Evolutionary conservation across 768 basidiomycete species (phyloP), one percentile per base, ranked within the genome.

Genomic region (Amanita phalloides): DNA sequence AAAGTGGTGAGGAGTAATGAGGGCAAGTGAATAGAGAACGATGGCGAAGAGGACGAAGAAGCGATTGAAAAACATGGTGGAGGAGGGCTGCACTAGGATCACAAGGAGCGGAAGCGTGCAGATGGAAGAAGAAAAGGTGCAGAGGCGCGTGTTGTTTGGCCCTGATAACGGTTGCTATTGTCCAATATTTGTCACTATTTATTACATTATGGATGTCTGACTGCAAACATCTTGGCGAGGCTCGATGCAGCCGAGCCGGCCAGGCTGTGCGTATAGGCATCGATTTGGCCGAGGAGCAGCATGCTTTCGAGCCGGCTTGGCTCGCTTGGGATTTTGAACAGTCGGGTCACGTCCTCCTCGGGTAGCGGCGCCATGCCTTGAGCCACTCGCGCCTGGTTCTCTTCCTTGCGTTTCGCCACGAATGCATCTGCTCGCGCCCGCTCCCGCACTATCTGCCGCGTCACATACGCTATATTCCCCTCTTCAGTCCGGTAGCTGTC

Each of bases 401-500:
- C 93, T 64, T 95, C 93, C 63, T 85, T 89, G 51, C 91, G 81
- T 67, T 92, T 93, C 60, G 79, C 76, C 49, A 93, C 68, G 61
- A 85, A 84, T 49, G 75, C 73, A 51, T 96, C 93, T 46, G 90
- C 89, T 54, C 79, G 81, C 41, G 75, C 68, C 61, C 81, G 84
- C 66, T 96, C 93, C 28, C 93, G 78, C 28, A 84, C 84, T 61
- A 94, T 94, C 64, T 94, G 92, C 50, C 93, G 82, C 42, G 75
- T 75, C 58, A 90, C 71, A 72, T 91, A 96, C 49, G 86, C 91
- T 57, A 93, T 77, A 67, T 95, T 95, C 47, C 90, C 88, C 61
- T 94, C 89, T 66, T 96, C 93, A 50, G 87, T 90, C 60, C 84
- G 81, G 69, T 92, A 90, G 59, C 71, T 78, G 68, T 92, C 90